Percentiles rank a stretch among this genome's conserved stretches.
phyloP scores from a whole-genome alignment of 495 filamentous ascomycete species.

The Tuber brumale region DNA sequence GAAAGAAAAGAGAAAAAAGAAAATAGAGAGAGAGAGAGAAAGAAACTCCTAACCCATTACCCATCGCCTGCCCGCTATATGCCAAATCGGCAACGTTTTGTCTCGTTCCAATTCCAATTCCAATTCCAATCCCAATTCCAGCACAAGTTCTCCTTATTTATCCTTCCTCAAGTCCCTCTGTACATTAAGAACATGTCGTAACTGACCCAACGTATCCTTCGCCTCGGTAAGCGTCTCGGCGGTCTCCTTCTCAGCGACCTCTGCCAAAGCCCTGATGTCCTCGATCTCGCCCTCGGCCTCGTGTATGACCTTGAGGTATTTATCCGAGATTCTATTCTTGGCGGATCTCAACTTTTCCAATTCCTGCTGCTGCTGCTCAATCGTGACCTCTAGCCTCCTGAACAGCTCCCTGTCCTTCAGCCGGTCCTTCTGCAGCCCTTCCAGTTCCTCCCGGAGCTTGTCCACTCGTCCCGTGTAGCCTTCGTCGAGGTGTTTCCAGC shows the following conservation, averaged over 20 bases:
- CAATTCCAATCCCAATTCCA: conserved; percentile 11
- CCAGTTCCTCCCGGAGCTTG: conserved; percentile 51
- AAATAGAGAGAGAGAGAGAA: conserved; percentile 24
- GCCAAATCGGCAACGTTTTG: conserved; percentile 16
- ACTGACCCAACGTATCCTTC: conserved; percentile 28
- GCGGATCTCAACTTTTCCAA: conserved; percentile 53
- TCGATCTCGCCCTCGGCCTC: conserved; percentile 44
- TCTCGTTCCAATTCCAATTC: conserved; percentile 16
- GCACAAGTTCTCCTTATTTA: conserved; percentile 3
- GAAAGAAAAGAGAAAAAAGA: conserved; percentile 31
- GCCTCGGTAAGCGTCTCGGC: conserved; percentile 30
- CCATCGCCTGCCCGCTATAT: conserved; percentile 18
- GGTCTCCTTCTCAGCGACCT: conserved; percentile 28
- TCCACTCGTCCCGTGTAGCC: conserved; percentile 51
- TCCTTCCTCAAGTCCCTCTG: conserved; percentile 32
- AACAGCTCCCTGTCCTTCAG: conserved; percentile 43
- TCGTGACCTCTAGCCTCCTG: conserved; percentile 46
- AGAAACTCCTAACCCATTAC: conserved; percentile 27
- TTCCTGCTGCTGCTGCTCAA: conserved; percentile 51
- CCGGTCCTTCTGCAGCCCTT: conserved; percentile 45
- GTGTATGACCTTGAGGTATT: conserved; percentile 56
- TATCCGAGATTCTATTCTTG: conserved; percentile 56
- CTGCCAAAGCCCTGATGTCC: conserved; percentile 29
- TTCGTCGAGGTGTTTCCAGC: conserved; percentile 61
- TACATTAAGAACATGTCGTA: conserved; percentile 39